Evolutionary conservation across 2,329 filamentous ascomycete species (phyloP), one percentile per base, ranked within the genome.

Genomic region (Alternaria tenuissima): DNA sequence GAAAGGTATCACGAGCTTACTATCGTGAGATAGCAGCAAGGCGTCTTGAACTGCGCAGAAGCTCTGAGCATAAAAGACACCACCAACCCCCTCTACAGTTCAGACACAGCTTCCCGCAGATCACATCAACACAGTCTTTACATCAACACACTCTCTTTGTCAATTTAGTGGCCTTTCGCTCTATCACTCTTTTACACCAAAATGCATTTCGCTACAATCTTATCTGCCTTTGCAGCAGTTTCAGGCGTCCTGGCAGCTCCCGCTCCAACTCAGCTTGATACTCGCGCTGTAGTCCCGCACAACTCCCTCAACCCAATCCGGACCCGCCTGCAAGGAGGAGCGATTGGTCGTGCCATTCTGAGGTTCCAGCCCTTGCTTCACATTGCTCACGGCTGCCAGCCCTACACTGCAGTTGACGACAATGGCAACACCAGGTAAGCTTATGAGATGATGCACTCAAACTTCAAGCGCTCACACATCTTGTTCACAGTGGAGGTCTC

Each of bases 371-470:
- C 49, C 28, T 14, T 52, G 36, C 24, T 52, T 11, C 49, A 52
- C 36, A 52, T 52, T 20, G 49, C 49, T 36, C 49, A 52, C 11
- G 49, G 49, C 20, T 52, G 49, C 36, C 49, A 18, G 36, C 49
- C 49, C 38, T 52, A 52, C 24, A 52, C 49, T 42, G 36, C 49
- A 8, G 49, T 52, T 52, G 49, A 52, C 36, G 49, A 42, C n/a
- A 9, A 7, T 22, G 49, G 49, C 14, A 52, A 52, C 24, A 52
- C 49, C 24, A 52, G 49, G 49, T 52, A 52, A 52, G 36, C 26
- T 8, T 32, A 42, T 22, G 24, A 22, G 20, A 42, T 8, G 12
- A 42, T 42, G 20, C 39, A 24, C 20, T 12, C 39, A 42, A 24
- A 24, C 20, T 24, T 7, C 39, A 42, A 42, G 20, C 39, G 39